Base-by-base conservation (phyloP, 2,329 filamentous ascomycete species). In the Davidsoniella virescens region DNA sequence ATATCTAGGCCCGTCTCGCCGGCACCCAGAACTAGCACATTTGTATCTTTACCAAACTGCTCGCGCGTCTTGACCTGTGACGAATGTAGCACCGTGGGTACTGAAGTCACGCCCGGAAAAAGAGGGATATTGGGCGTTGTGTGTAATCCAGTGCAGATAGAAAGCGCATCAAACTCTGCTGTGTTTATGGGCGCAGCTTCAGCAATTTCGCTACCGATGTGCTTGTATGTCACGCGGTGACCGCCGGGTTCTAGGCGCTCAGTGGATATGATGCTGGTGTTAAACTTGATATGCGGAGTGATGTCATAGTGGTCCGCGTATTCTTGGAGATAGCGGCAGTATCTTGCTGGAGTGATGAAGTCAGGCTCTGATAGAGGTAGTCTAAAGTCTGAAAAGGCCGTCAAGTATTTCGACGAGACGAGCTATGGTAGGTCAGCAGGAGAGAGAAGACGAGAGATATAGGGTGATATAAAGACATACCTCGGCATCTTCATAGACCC, bases 401-500 rank as follows among this genome's bases (percentile, higher is more conserved):
- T 73, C 7, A 74, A 61, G 41, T 71, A 69, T 54, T 70, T 71
- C 2, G 69, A 71, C 1, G 67, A 70, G 1, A 73, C 70, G 1
- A 71, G 62, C 64, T 67, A 40, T 7, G 37, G n/a, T 12, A n/a
- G 10, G 8, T 8, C 16, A 9, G 37, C 18, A 41, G 42, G 18
- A 12, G 5, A 17, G 16, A 16, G 33, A 17, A 20, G 26, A 44
- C 29, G 25, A 18, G 8, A 14, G 23, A 45, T 33, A 36, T 39
- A 18, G 46, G 1, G 29, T 18, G 5, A 42, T 42, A 33, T 23
- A 5, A 6, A 38, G 51, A 23, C 58, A 33, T 40, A 64, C 63
- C 58, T 72, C 70, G 1, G 69, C 67, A 33, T 70, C 67, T 50
- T 71, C 67, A 48, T 72, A 73, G 3, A 65, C 61, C 4, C 67